Percentiles rank a stretch among this genome's conserved stretches.
phyloP scores from a whole-genome alignment of 805 yeast genomes.

The Sugiyamaella smithiae region DNA sequence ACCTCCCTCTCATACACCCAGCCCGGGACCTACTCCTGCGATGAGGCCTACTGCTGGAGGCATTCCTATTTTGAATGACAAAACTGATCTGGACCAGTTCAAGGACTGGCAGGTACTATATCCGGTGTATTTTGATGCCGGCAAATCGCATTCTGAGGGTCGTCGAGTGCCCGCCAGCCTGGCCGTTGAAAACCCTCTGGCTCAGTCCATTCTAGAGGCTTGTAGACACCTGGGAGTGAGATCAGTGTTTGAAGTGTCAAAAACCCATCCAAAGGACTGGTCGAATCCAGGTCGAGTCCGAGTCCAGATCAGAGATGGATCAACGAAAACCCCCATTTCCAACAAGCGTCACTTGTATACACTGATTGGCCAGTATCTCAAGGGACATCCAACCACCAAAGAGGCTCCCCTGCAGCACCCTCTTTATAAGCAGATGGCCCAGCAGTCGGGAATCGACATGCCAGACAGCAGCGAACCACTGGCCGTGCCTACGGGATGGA shows the following conservation, averaged over 20 bases:
- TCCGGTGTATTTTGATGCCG: slow-evolving; percentile 88
- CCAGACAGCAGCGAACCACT: slow-evolving; percentile 50
- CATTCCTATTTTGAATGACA: slow-evolving; percentile 41
- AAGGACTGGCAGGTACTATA: slow-evolving; percentile 71
- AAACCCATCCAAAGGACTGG: slow-evolving; percentile 93
- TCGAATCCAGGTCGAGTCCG: slow-evolving; percentile 97
- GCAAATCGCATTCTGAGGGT: slow-evolving; percentile 74
- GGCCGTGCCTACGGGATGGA: slow-evolving; percentile 82
- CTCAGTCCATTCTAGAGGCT: slow-evolving; percentile 78
- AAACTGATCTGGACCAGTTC: slow-evolving; percentile 58
- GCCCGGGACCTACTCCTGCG: slow-evolving; percentile 16
- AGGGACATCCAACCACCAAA: slow-evolving; percentile 66
- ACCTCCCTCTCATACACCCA: not conserved
- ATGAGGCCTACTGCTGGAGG: slow-evolving; percentile 21
- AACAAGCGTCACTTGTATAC: slow-evolving; percentile 67
- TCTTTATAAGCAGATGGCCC: slow-evolving; percentile 21
- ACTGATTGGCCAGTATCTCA: slow-evolving; percentile 58
- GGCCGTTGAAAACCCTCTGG: slow-evolving; percentile 86
- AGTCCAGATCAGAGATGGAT: slow-evolving; percentile 53
- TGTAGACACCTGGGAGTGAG: slow-evolving; percentile 37
- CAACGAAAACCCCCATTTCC: slow-evolving; percentile 26
- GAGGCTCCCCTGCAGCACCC: slow-evolving; percentile 54
- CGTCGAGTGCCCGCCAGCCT: slow-evolving; percentile 67
- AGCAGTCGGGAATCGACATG: slow-evolving; percentile 21
- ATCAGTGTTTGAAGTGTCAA: slow-evolving; percentile 53